Evolutionary conservation across 768 basidiomycete species (phyloP).

Genomic region (Galerina marginata): DNA sequence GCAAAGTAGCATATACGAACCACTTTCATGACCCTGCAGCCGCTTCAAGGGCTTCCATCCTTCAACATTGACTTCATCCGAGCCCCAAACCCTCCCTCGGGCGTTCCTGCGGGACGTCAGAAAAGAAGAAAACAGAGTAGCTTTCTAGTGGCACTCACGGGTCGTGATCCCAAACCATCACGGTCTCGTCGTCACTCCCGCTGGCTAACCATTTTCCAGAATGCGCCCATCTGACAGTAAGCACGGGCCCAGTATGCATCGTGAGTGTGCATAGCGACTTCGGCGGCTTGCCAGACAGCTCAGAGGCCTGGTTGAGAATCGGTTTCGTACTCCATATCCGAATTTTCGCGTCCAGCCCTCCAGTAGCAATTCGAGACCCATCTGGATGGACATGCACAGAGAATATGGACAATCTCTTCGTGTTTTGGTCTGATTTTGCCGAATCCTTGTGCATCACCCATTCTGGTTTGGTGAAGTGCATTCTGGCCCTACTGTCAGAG

Average conservation of each 20-base stretch:
- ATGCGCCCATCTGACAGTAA: conserved; percentile 92
- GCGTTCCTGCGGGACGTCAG: conserved; percentile 55
- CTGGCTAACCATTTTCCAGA: conserved; percentile 94
- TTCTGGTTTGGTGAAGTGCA: conserved; percentile 89
- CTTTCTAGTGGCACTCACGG: conserved; percentile 63
- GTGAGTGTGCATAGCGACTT: conserved; percentile 90
- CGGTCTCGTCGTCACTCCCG: conserved; percentile 93
- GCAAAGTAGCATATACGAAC: conserved; percentile 46
- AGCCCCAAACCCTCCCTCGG: conserved; percentile 90
- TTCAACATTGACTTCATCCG: conserved; percentile 95
- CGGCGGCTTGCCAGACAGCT: conserved; percentile 72
- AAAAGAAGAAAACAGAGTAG: conserved; percentile 9
- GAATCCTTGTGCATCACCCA: conserved; percentile 86
- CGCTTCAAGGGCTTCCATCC: conserved; percentile 95
- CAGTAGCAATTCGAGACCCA: conserved; percentile 95
- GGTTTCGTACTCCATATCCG: conserved; percentile 98
- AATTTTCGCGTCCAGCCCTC: conserved; percentile 93
- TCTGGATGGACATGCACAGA: conserved; percentile 95
- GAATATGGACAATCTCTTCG: conserved; percentile 85
- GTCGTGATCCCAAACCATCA: conserved; percentile 97
- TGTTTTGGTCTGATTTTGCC: conserved; percentile 63
- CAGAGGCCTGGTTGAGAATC: conserved; percentile 77
- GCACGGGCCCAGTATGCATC: conserved; percentile 93
- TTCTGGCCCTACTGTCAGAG: conserved; percentile 28
- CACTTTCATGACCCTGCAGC: conserved; percentile 93